Conservation (phyloP, 1,139 yeast genomes). For the Eremothecium sinecaudum region DNA sequence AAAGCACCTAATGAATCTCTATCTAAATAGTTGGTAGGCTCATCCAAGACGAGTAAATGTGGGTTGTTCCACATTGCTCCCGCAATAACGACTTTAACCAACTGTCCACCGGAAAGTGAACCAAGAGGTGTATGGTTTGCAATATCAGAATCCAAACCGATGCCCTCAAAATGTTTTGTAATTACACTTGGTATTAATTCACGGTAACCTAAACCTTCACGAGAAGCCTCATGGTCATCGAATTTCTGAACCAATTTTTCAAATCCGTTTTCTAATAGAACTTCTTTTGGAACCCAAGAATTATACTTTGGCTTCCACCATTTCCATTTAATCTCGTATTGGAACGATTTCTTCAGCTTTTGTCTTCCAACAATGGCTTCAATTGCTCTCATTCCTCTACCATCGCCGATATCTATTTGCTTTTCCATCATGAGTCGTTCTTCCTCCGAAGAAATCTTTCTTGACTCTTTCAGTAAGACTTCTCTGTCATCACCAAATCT, state of each 20-base stretch:
- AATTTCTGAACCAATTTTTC: slow-evolving; percentile 82
- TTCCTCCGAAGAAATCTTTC: slow-evolving; percentile 67
- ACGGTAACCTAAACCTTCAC: slow-evolving; percentile 97
- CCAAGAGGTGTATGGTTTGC: slow-evolving; percentile 98
- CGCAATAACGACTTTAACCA: slow-evolving; percentile 96
- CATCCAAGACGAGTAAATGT: slow-evolving; percentile 92
- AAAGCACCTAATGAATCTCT: slow-evolving; percentile 96
- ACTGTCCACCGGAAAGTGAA: slow-evolving; percentile 93
- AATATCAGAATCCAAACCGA: slow-evolving; percentile 94
- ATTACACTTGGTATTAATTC: slow-evolving; percentile 85
- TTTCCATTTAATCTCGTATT: slow-evolving; percentile 93
- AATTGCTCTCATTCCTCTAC: slow-evolving; percentile 77
- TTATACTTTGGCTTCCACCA: slow-evolving; percentile 88
- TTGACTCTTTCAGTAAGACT: slow-evolving; percentile 83
- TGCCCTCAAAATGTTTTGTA: slow-evolving; percentile 93
- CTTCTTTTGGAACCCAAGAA: slow-evolving; percentile 86
- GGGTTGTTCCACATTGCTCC: slow-evolving; percentile 99
- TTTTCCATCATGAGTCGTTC: slow-evolving; percentile 74
- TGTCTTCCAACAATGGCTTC: slow-evolving; percentile 97
- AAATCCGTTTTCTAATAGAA: slow-evolving; percentile 71
- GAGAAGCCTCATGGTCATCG: slow-evolving; percentile 96
- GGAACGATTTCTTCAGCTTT: slow-evolving; percentile 91
- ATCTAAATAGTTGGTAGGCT: slow-evolving; percentile 96
- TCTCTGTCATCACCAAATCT: slow-evolving; percentile 97
- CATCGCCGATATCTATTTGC: slow-evolving; percentile 74